Percentiles rank a stretch among this genome's conserved stretches.
phyloP scores from a whole-genome alignment of 306 rosid species.

The Rubus parviflorus region DNA sequence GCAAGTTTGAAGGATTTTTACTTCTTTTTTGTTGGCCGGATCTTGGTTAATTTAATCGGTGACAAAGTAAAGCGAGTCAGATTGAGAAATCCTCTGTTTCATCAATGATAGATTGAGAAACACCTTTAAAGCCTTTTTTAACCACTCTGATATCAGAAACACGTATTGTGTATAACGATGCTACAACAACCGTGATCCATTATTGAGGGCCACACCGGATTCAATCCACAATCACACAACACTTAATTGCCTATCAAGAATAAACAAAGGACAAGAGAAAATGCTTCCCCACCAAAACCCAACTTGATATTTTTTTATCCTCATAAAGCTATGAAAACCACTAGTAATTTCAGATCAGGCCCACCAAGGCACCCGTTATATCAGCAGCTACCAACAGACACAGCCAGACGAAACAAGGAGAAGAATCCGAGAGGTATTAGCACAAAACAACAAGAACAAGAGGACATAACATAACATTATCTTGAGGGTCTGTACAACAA shows the following conservation, averaged over 20 bases:
- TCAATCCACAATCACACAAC: constrained; percentile 17
- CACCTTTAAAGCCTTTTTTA: not conserved
- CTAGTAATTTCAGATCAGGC: constrained; percentile 26
- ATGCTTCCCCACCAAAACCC: constrained; percentile 31
- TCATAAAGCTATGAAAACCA: constrained; percentile 19
- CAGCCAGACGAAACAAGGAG: constrained; percentile 27
- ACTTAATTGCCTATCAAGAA: not conserved
- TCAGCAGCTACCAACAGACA: constrained; percentile 44
- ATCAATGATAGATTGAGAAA: no score
- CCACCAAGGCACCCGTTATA: constrained; percentile 40
- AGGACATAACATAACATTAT: constrained; percentile 40
- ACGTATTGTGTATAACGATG: not conserved
- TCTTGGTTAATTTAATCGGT: no score
- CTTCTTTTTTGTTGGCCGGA: no score
- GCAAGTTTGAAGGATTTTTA: no score
- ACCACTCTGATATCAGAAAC: not conserved
- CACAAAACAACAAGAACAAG: constrained; percentile 46
- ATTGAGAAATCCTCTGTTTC: no score
- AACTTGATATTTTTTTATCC: constrained; percentile 32
- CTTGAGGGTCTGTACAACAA: constrained; percentile 64
- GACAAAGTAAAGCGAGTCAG: no score
- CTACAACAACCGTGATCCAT: constrained; percentile 7
- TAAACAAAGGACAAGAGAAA: not conserved
- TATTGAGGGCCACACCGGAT: constrained; percentile 20
- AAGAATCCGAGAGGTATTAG: constrained; percentile 42